Evolutionary conservation across 345 rosid species (phyloP).

Genomic region (Citrus trifoliata): DNA sequence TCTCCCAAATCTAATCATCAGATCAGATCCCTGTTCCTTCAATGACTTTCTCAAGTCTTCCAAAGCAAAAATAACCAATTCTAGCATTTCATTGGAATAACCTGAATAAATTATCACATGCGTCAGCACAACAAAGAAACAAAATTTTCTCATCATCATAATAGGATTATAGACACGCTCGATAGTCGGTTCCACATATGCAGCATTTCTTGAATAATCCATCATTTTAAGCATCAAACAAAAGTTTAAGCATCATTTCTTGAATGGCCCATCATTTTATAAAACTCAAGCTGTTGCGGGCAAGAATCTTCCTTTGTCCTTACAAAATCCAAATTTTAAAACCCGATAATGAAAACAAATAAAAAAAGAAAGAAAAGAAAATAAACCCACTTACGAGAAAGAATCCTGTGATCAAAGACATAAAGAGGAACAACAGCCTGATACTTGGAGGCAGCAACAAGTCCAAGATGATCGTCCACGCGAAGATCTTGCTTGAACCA

Average conservation of each 20-base stretch:
- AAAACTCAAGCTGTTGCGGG: not conserved
- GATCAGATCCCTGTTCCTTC: slow-evolving; percentile 62
- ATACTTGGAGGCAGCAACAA: slow-evolving; percentile 46
- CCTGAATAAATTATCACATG: slow-evolving; percentile 36
- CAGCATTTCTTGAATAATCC: not conserved
- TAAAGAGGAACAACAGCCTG: slow-evolving; percentile 61
- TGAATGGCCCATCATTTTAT: not conserved
- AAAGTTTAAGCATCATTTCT: not conserved
- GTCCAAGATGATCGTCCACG: slow-evolving; percentile 80
- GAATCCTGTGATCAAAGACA: slow-evolving; percentile 74
- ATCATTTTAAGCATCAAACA: not conserved
- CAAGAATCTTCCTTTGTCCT: not conserved
- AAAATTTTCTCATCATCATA: not conserved
- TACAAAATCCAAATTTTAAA: not conserved
- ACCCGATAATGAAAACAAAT: not conserved
- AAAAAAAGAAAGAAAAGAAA: not conserved
- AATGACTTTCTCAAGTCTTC: slow-evolving; percentile 57
- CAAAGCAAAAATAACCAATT: slow-evolving; percentile 61
- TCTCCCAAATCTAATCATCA: slow-evolving; percentile 73
- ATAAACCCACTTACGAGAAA: slow-evolving; percentile 44
- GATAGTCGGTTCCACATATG: not conserved
- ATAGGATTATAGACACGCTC: not conserved
- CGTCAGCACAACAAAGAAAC: not conserved
- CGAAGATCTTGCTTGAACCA: slow-evolving; percentile 98
- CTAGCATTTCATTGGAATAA: slow-evolving; percentile 69